Percentiles rank a stretch among this genome's conserved stretches.
These are phyloP conservation scores for Epithele typhae DNA, from an alignment of 768 basidiomycete species.

Conservation along the genomic window DNA sequence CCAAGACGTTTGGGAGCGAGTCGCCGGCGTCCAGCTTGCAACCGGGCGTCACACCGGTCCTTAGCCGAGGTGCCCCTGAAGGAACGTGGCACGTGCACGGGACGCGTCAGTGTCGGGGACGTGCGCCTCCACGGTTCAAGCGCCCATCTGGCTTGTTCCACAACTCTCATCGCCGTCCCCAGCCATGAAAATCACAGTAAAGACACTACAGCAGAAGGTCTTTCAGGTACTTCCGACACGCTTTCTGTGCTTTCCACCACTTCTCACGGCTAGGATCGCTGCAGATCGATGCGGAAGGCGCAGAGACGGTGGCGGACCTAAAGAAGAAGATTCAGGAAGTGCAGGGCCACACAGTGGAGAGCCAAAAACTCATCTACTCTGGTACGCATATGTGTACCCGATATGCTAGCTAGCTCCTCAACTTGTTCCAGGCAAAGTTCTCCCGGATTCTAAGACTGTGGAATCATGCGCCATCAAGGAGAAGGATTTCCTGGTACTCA, in stretches of 20 bases:
- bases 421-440: constrained; percentile 71
- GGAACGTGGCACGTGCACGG: constrained; percentile 16
- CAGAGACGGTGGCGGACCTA: constrained; percentile 70
- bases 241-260: too few species aligned
- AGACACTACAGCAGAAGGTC: constrained; percentile 91
- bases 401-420: neutral
- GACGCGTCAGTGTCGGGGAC: constrained; percentile 17
- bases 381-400: constrained; percentile 40
- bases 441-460: constrained; percentile 83
- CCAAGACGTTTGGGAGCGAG: neutral
- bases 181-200: constrained; percentile 89
- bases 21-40: too few species aligned
- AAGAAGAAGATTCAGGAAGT: constrained; percentile 79
- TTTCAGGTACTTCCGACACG: constrained; percentile 54
- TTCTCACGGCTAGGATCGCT: neutral
- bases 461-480: constrained; percentile 91
- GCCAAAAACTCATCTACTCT: constrained; percentile 93
- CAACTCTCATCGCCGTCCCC: constrained; percentile 11
- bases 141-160: constrained; percentile 9
- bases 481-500: constrained; percentile 98
- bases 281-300: constrained; percentile 73
- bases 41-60: too few species aligned
- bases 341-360: constrained; percentile 69
- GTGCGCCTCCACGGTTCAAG: constrained; percentile 6
- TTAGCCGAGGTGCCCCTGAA: neutral